Conservation (phyloP, 1,139 yeast species). For the Debaryomyces robertsiae region DNA sequence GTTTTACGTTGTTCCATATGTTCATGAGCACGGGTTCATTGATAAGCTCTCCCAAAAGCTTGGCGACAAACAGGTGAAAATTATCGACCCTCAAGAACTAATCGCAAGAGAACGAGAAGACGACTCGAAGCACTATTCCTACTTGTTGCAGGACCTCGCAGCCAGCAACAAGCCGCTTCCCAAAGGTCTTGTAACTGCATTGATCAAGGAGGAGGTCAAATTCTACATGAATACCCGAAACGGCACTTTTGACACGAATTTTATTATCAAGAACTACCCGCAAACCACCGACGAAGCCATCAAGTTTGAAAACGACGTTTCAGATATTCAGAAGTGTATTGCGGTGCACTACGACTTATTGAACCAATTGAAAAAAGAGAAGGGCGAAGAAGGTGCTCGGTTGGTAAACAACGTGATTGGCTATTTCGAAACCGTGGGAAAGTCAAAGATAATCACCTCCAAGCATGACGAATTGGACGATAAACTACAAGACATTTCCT, state of each 20-base stretch:
- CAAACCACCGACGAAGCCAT: constrained; percentile 62
- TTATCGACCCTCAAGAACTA: constrained; percentile 50
- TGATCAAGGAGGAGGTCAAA: constrained; percentile 51
- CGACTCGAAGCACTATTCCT: constrained; percentile 43
- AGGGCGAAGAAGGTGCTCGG: constrained; percentile 33
- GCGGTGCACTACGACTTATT: constrained; percentile 35
- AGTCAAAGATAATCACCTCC: constrained; percentile 29
- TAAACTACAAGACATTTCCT: constrained; percentile 25
- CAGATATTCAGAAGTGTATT: constrained; percentile 45
- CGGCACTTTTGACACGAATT: constrained; percentile 47
- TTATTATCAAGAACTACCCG: constrained; percentile 57
- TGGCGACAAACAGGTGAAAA: constrained; percentile 38
- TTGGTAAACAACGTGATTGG: constrained; percentile 47
- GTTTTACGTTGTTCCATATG: constrained; percentile 49
- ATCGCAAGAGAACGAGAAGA: constrained; percentile 46
- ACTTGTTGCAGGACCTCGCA: constrained; percentile 44
- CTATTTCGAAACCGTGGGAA: constrained; percentile 62
- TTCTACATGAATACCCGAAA: constrained; percentile 42
- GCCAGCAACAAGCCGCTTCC: constrained; percentile 46
- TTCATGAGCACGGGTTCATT: constrained; percentile 24
- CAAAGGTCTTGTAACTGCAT: constrained; percentile 58
- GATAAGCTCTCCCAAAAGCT: constrained; percentile 24
- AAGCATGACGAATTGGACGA: constrained; percentile 28
- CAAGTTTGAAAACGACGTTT: constrained; percentile 59
- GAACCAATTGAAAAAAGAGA: constrained; percentile 26